Evolutionary conservation across 192 early-diverging fungal genomes (phyloP), one percentile per base, ranked within the genome.

Genomic region (Jimgerdemannia flammicorona): DNA sequence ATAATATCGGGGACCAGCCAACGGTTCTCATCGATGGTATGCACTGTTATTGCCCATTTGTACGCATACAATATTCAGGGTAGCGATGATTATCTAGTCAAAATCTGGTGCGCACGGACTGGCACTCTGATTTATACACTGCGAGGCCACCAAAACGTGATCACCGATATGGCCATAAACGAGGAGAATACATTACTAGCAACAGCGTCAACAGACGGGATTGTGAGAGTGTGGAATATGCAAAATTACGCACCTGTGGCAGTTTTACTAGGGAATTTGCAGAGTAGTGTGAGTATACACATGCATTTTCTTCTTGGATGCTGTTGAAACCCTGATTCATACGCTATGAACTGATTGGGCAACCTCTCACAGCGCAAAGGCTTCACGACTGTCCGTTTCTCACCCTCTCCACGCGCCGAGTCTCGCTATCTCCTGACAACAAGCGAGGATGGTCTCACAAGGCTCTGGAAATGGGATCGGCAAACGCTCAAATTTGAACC

Each of bases 41-140:
- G 29, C 29, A 29, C 29, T 29, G 11, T 44, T 29, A 43, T 71
- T 74, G 19, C 19, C 49, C 72, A 29, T 66, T 11, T 41, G 10
- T 10, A 59, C 64, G 44, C 14, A 42, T 70, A 14, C 49, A 49
- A 64, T 69, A 79, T 42, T 11, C 74, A 88, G 70, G 95, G 94
- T 70, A 94, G 93, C 80, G 95, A 96, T 79, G 95, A 96, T 78
- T 93, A 87, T 63, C 74, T 96, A 40, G 88, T 96, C 70, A 96
- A 95, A 70, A 83, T 95, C 3, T 96, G 94, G 94, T 92, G 92
- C 78, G 87, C 93, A 20, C 81, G 86, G 3, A 90, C 93, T 6
- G 95, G 94, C 41, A 90, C 86, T 70, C 84, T 95, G 9, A 88
- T 96, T 44, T 87, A 93, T 77, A 92, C 94, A 0, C 83, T 96